Percentiles rank a stretch among this genome's conserved stretches.
These are phyloP conservation scores for Xerocomus potaroensis DNA, from an alignment of 768 basidiomycete genomes.

Conservation along the genomic window DNA sequence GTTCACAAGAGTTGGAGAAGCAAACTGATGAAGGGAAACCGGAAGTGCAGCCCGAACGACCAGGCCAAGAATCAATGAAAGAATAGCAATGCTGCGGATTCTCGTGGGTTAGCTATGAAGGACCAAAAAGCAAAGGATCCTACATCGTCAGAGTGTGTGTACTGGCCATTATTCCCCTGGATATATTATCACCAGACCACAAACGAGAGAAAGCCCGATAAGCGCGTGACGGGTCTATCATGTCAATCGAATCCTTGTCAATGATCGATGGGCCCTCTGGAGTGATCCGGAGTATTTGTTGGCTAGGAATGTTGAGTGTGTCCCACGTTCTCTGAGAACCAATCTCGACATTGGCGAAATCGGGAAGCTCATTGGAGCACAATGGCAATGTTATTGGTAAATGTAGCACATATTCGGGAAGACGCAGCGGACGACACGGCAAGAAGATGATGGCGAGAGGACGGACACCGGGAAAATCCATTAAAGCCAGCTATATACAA, in stretches of 20 bases:
- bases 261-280: constrained; percentile 38
- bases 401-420: constrained; percentile 44
- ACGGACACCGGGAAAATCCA: constrained; percentile 38
- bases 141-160: constrained; percentile 65
- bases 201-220: constrained; percentile 45
- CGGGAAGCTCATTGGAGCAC: constrained; percentile 18
- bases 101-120: constrained; percentile 8
- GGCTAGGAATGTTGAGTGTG: constrained; percentile 37
- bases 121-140: constrained; percentile 22
- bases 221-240: constrained; percentile 39
- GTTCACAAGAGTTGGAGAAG: constrained; percentile 14
- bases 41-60: constrained; percentile 32
- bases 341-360: constrained; percentile 24
- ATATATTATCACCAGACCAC: constrained; percentile 32
- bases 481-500: constrained; percentile 36
- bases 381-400: constrained; percentile 48
- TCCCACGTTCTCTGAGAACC: constrained; percentile 41
- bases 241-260: constrained; percentile 42
- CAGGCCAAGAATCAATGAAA: constrained; percentile 63
- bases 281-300: constrained; percentile 38
- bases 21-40: constrained; percentile 19
- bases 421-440: constrained; percentile 41
- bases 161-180: constrained; percentile 41
- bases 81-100: constrained; percentile 54
- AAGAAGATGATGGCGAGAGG: constrained; percentile 69